A percentile compares a stretch with the other conserved stretches of the same genome.
Evolutionary conservation across 75 land plant genomes (phyloP).

Genomic region (Cunninghamia lanceolata): DNA sequence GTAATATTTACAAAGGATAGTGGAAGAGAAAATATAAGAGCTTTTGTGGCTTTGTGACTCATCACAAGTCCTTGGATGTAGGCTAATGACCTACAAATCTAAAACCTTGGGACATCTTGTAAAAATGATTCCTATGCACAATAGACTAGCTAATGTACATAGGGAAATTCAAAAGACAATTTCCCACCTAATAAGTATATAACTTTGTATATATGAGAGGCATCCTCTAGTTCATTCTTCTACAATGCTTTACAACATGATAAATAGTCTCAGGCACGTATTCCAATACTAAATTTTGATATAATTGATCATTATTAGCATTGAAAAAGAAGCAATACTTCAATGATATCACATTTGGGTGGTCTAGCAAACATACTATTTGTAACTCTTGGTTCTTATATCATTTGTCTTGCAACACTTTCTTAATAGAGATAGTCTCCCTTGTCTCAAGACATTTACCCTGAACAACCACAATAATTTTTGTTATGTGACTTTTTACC

Average conservation of each 20-base stretch:
- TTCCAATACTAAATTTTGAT: conserved; percentile 84
- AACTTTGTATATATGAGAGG: conserved; percentile 86
- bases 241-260: conserved; percentile 64
- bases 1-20: background rate
- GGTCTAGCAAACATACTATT: conserved; percentile 80
- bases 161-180: background rate
- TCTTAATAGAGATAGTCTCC: conserved; percentile 90
- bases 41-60: conserved; percentile 90
- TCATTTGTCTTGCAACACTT: conserved; percentile 83
- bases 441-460: conserved; percentile 92
- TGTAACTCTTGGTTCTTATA: conserved; percentile 91
- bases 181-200: too few relatives aligned
- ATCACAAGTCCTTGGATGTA: conserved; percentile 85
- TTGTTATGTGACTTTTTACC: too few relatives aligned
- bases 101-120: conserved; percentile 5
- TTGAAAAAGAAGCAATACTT: conserved; percentile 92
- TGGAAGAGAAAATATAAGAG: conserved; percentile 43
- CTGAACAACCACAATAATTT: conserved; percentile 21
- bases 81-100: conserved; percentile 82
- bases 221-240: conserved; percentile 66
- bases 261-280: conserved; percentile 85
- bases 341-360: conserved; percentile 77
- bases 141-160: background rate
- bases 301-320: conserved; percentile 85
- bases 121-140: background rate